A percentile compares a stretch with the other conserved stretches of the same genome.
phyloP scores from a whole-genome alignment of 1,139 yeast genomes.

The Candida sp. region DNA sequence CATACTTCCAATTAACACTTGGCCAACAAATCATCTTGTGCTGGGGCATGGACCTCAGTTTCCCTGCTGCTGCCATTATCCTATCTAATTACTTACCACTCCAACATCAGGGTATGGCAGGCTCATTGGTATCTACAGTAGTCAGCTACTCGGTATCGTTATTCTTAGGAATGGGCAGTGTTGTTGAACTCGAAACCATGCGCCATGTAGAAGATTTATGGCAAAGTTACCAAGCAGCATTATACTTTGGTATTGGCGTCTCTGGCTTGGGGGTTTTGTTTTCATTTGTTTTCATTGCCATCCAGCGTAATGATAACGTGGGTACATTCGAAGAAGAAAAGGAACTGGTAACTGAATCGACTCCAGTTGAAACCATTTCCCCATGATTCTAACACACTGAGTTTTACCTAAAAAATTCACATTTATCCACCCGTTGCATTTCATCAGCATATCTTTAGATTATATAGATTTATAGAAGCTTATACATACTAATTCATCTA shows the following conservation, averaged over 20 bases:
- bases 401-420: too few species aligned
- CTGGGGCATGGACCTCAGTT: conserved; percentile 60
- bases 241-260: conserved; percentile 39
- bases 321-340: conserved; percentile 7
- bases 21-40: conserved; percentile 48
- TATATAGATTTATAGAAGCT: background rate
- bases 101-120: conserved; percentile 59
- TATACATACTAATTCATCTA: too few species aligned
- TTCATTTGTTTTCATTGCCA: conserved; percentile 24
- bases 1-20: conserved; percentile 41
- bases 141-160: conserved; percentile 53
- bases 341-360: too few species aligned
- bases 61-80: conserved; percentile 54
- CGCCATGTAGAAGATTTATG: conserved; percentile 19
- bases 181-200: conserved; percentile 40
- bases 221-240: conserved; percentile 40
- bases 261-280: conserved; percentile 31
- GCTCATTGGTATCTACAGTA: conserved; percentile 52
- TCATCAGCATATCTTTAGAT: too few species aligned
- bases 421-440: too few species aligned
- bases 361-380: too few species aligned
- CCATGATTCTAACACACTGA: too few species aligned
- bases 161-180: conserved; percentile 48
- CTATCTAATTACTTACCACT: conserved; percentile 48
- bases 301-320: conserved; percentile 16